A percentile compares a stretch with the other conserved stretches of the same genome.
These are phyloP conservation scores for Debaryomyces sp. DNA, from an alignment of 1,139 yeast species.

Conservation along the genomic window DNA sequence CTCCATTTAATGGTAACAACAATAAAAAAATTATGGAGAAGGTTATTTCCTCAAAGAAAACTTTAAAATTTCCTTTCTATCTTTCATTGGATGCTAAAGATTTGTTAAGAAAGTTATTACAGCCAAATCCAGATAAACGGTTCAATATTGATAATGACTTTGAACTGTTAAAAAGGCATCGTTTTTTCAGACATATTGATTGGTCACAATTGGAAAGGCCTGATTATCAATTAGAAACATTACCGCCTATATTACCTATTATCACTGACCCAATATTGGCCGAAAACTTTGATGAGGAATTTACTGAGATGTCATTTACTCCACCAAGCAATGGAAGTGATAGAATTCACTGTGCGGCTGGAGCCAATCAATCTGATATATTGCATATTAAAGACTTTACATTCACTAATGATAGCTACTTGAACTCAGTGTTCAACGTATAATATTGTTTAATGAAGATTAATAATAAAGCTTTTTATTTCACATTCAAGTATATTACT, in stretches of 20 bases:
- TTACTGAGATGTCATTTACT: slow-evolving; percentile 71
- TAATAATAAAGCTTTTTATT: not conserved
- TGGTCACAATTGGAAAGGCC: slow-evolving; percentile 68
- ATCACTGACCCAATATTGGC: slow-evolving; percentile 87
- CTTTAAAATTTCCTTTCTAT: slow-evolving; percentile 79
- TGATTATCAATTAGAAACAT: slow-evolving; percentile 26
- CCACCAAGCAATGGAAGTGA: slow-evolving; percentile 31
- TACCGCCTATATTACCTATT: slow-evolving; percentile 85
- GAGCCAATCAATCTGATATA: slow-evolving; percentile 26
- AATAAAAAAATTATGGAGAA: slow-evolving; percentile 82
- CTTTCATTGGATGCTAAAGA: slow-evolving; percentile 86
- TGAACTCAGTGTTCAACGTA: slow-evolving; percentile 16
- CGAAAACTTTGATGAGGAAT: slow-evolving; percentile 87
- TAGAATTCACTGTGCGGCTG: not conserved
- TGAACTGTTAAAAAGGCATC: slow-evolving; percentile 60
- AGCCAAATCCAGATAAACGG: slow-evolving; percentile 75
- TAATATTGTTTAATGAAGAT: not conserved
- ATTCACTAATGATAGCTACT: slow-evolving; percentile 44
- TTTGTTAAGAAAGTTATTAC: slow-evolving; percentile 67
- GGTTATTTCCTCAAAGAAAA: slow-evolving; percentile 64
- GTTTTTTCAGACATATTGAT: slow-evolving; percentile 77
- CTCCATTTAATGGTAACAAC: slow-evolving; percentile 92
- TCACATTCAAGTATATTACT: not conserved
- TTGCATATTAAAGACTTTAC: slow-evolving; percentile 48
- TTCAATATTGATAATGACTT: slow-evolving; percentile 64